phyloP scores from a whole-genome alignment of 305 asterid genomes.

The Fraxinus nigra region DNA sequence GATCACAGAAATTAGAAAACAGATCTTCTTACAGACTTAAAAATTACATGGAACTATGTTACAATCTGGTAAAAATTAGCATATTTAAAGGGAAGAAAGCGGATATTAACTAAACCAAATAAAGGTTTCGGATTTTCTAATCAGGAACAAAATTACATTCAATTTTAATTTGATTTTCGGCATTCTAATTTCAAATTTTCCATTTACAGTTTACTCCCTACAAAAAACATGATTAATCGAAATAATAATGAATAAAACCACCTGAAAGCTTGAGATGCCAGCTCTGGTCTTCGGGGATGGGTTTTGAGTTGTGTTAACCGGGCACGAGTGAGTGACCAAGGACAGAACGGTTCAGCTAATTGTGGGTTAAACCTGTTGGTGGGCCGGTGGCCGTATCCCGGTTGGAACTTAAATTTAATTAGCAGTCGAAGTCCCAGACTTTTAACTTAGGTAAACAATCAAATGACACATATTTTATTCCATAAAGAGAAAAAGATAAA shows the following conservation, averaged over 20 bases:
- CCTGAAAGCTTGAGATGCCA: not conserved
- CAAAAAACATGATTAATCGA: not conserved
- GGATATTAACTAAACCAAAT: not conserved
- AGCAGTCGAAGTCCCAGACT: not conserved
- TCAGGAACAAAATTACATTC: not conserved
- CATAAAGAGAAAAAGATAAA: no score
- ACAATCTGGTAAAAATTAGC: not conserved
- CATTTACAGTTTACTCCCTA: not conserved
- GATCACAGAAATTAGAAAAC: not conserved
- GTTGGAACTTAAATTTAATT: not conserved
- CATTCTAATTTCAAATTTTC: not conserved
- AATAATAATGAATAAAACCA: not conserved
- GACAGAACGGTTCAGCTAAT: not conserved
- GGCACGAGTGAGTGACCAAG: not conserved
- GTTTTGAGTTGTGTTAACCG: not conserved
- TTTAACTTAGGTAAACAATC: not conserved
- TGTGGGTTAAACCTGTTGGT: not conserved
- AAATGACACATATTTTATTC: not conserved
- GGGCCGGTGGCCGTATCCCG: not conserved
- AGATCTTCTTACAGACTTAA: not conserved
- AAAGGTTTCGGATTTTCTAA: not conserved
- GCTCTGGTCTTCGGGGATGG: not conserved
- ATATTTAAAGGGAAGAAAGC: not conserved
- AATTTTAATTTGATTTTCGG: not conserved
- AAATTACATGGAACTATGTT: not conserved